Conservation (phyloP, 495 filamentous ascomycete genomes). For the Penicillium robsamsonii region DNA sequence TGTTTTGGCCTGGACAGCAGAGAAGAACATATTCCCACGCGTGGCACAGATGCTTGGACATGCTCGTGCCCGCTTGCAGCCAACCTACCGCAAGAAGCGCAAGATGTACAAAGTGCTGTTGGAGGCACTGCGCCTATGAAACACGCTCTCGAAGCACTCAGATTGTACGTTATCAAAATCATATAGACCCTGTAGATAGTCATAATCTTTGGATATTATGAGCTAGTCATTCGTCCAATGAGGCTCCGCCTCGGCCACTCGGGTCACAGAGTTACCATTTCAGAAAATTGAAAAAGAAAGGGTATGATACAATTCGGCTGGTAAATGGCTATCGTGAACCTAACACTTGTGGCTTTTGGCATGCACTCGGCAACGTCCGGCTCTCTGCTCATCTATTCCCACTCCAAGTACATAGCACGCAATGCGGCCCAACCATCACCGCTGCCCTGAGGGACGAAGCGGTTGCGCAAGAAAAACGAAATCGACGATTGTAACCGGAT, state of each 20-base stretch:
- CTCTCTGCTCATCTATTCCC: background rate
- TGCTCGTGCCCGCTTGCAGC: slow-evolving; percentile 52
- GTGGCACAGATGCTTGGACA: slow-evolving; percentile 68
- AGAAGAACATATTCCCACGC: slow-evolving; percentile 65
- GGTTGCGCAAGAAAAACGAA: background rate
- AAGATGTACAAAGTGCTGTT: slow-evolving; percentile 84
- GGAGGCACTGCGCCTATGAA: slow-evolving; percentile 62
- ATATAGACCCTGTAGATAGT: slow-evolving; percentile 14
- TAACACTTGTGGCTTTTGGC: background rate
- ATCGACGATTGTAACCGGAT: slow-evolving; percentile 24
- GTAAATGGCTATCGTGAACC: slow-evolving; percentile 8
- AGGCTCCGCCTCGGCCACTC: background rate
- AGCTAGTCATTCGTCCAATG: background rate
- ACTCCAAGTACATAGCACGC: slow-evolving; percentile 2
- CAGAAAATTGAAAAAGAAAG: slow-evolving; percentile 13
- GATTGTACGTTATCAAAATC: slow-evolving; percentile 17
- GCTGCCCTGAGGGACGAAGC: background rate
- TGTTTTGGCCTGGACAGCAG: slow-evolving; percentile 62
- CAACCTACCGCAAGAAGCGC: slow-evolving; percentile 64
- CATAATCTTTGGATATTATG: background rate
- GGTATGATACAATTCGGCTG: slow-evolving; percentile 32
- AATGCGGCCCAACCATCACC: slow-evolving; percentile 2
- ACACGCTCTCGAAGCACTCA: slow-evolving; percentile 6
- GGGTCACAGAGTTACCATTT: background rate
- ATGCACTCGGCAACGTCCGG: background rate